A percentile compares a stretch with the other conserved stretches of the same genome.
phyloP scores from a whole-genome alignment of 805 yeast species.

The Candida ulmi region DNA sequence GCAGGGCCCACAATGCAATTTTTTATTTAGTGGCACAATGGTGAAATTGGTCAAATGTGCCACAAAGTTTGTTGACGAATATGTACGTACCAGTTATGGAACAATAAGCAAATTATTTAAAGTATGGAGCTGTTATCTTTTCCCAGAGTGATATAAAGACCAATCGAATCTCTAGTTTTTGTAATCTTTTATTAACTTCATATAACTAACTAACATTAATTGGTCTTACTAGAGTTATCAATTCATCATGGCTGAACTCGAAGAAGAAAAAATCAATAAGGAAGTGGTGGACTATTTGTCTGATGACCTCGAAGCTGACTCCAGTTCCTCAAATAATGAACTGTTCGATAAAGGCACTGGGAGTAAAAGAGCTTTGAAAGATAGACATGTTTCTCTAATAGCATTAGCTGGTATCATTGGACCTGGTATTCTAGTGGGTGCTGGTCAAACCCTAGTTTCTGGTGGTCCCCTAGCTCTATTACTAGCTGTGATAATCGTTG shows the following conservation, averaged over 20 bases:
- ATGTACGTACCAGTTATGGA: too few species aligned
- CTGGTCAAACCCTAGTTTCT: slow-evolving; percentile 42
- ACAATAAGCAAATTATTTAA: too few species aligned
- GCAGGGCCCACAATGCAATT: too few species aligned
- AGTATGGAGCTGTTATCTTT: too few species aligned
- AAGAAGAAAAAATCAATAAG: background rate
- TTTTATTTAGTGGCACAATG: too few species aligned
- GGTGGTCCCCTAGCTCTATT: slow-evolving; percentile 50
- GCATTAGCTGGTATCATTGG: slow-evolving; percentile 58
- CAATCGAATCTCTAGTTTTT: too few species aligned
- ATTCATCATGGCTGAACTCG: background rate
- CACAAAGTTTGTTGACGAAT: background rate
- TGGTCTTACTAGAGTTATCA: too few species aligned
- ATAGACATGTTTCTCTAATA: slow-evolving; percentile 45
- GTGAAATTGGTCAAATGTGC: too few species aligned
- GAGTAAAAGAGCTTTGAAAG: slow-evolving; percentile 41
- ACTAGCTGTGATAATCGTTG: slow-evolving; percentile 44
- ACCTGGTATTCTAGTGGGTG: slow-evolving; percentile 53
- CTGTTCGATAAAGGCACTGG: slow-evolving; percentile 22
- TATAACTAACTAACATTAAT: too few species aligned
- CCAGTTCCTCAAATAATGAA: slow-evolving; percentile 4
- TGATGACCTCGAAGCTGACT: slow-evolving; percentile 4
- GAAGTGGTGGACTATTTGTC: slow-evolving; percentile 5
- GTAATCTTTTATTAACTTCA: too few species aligned
- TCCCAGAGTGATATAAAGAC: too few species aligned